A percentile compares a stretch with the other conserved stretches of the same genome.
phyloP scores from a whole-genome alignment of 495 filamentous ascomycete species.

The Hypoxylon cercidicola region DNA sequence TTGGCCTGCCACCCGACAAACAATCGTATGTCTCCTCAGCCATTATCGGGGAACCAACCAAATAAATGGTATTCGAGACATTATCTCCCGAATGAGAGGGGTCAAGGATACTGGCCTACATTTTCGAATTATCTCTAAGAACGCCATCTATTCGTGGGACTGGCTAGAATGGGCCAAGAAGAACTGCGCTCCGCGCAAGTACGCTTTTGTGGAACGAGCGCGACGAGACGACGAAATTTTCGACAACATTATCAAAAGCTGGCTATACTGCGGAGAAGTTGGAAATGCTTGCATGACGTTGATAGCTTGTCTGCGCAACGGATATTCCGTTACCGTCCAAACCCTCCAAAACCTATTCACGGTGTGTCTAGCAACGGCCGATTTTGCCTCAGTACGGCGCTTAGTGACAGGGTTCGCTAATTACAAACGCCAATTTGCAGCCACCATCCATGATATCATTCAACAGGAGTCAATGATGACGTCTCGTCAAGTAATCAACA shows the following conservation, averaged over 20 bases:
- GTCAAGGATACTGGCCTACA: constrained; percentile 27
- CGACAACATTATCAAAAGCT: constrained; percentile 51
- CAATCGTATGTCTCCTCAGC: constrained; percentile 62
- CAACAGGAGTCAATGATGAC: constrained; percentile 19
- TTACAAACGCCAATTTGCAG: constrained; percentile 31
- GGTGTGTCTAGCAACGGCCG: constrained; percentile 41
- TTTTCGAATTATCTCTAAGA: constrained; percentile 29
- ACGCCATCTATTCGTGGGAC: constrained; percentile 6
- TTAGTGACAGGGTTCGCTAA: constrained; percentile 44
- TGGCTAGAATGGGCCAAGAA: constrained; percentile 33
- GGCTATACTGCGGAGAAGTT: constrained; percentile 51
- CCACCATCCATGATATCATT: constrained; percentile 12
- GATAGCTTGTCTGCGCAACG: constrained; percentile 45
- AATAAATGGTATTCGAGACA: constrained; percentile 49
- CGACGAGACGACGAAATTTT: constrained; percentile 39
- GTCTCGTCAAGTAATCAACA: constrained; percentile 24
- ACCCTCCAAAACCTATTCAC: constrained; percentile 49
- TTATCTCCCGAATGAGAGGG: constrained; percentile 55
- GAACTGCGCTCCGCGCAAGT: constrained; percentile 34
- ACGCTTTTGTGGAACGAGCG: constrained; percentile 43
- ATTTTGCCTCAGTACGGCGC: constrained; percentile 41
- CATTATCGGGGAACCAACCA: constrained; percentile 61
- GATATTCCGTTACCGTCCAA: constrained; percentile 31
- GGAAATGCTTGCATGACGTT: constrained; percentile 49
- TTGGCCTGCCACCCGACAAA: constrained; percentile 64